A percentile compares a stretch with the other conserved stretches of the same genome.
Conservation (phyloP, 192 early-diverging fungal genomes). For the Coemansia sp. region DNA sequence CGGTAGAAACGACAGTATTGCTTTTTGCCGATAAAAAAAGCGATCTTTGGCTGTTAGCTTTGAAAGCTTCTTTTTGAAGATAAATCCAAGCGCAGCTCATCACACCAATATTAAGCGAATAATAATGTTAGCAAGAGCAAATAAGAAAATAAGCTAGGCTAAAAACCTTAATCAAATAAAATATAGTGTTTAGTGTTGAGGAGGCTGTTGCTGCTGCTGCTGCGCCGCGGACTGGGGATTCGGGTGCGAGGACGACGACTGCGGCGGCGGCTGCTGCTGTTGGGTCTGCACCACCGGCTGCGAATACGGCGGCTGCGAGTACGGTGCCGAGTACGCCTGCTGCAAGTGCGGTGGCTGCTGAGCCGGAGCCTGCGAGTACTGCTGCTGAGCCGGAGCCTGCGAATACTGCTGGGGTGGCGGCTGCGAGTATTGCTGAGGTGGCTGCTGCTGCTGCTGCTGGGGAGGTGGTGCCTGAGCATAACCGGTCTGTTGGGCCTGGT, state of each 20-base stretch:
- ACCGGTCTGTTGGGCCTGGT: background rate
- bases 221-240: background rate
- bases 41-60: too few relatives aligned
- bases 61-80: too few relatives aligned
- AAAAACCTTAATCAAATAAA: too few relatives aligned
- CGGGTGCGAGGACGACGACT: conserved; percentile 12
- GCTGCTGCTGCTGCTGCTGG: conserved; percentile 4
- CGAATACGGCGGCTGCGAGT: conserved; percentile 17
- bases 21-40: too few relatives aligned
- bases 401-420: background rate
- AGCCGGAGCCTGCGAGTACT: conserved; percentile 2
- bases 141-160: background rate
- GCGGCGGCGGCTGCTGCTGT: conserved; percentile 3
- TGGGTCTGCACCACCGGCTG: conserved; percentile 10
- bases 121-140: background rate
- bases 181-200: background rate
- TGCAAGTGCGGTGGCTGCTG: conserved; percentile 5
- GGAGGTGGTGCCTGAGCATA: too few relatives aligned
- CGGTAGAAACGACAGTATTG: background rate
- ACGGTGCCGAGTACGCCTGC: background rate
- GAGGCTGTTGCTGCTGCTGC: conserved; percentile 12
- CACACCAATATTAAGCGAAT: background rate
- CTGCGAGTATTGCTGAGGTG: background rate
- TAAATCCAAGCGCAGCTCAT: too few relatives aligned
- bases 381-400: conserved; percentile 1